These are phyloP conservation scores for Melianthus villosus DNA, from an alignment of 441 rosid species.

Conservation along the genomic window DNA sequence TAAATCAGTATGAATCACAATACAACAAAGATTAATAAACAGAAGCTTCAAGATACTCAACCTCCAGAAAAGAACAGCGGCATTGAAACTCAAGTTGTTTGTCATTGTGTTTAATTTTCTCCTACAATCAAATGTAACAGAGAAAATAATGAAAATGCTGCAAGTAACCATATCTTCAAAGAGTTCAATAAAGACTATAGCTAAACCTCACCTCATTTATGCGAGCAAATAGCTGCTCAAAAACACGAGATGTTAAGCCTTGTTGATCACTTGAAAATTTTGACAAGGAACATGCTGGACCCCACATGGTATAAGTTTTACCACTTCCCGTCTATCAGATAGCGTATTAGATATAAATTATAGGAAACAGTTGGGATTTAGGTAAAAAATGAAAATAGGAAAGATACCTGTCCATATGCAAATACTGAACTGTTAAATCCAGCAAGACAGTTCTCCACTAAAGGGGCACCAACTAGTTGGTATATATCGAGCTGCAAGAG, in stretches of 20 bases:
- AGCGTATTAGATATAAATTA: slow-evolving; percentile 7
- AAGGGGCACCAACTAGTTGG: slow-evolving; percentile 76
- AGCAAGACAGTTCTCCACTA: slow-evolving; percentile 90
- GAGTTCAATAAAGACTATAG: slow-evolving; percentile 8
- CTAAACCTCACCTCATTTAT: slow-evolving; percentile 54
- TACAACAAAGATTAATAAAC: not conserved
- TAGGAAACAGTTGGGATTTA: slow-evolving; percentile 5
- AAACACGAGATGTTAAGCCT: slow-evolving; percentile 91
- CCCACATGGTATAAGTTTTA: slow-evolving; percentile 98
- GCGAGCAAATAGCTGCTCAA: slow-evolving; percentile 62
- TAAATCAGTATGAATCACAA: slow-evolving; percentile 5
- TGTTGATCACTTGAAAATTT: slow-evolving; percentile 52
- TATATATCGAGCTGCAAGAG: slow-evolving; percentile 60
- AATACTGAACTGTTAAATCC: slow-evolving; percentile 98
- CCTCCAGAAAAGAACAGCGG: slow-evolving; percentile 99
- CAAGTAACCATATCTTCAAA: not conserved
- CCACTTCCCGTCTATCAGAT: slow-evolving; percentile 85
- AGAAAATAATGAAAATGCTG: slow-evolving; percentile 1
- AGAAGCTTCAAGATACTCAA: slow-evolving; percentile 11
- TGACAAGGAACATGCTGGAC: slow-evolving; percentile 68
- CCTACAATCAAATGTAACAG: slow-evolving; percentile 31
- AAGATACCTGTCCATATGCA: slow-evolving; percentile 89
- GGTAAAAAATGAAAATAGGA: not conserved
- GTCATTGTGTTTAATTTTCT: slow-evolving; percentile 67
- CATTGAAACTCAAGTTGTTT: slow-evolving; percentile 87